phyloP scores from a whole-genome alignment of 1,284 basidiomycete species.

The Sporisorium iseilematis-ciliati region DNA sequence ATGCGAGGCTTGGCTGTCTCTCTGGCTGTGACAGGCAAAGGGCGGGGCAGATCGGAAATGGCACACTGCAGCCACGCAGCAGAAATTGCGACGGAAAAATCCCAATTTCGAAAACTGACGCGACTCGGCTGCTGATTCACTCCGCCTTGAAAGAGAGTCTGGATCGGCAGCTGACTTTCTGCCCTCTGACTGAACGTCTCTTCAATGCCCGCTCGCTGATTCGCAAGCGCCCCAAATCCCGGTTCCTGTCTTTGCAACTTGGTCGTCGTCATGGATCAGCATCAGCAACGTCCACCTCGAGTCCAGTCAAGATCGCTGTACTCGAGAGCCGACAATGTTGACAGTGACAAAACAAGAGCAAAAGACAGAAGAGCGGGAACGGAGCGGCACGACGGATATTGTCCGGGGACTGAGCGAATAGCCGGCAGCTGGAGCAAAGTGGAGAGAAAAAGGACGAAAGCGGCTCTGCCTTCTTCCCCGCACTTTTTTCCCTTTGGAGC shows the following conservation, averaged over 20 bases:
- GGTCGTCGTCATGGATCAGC: conserved; percentile 3
- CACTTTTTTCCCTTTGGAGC: conserved; percentile 1
- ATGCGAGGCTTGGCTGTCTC: background rate
- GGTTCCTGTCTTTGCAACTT: background rate
- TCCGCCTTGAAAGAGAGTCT: too few relatives aligned
- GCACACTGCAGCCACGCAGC: background rate
- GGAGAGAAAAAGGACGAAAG: conserved; percentile 2
- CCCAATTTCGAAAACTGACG: conserved; percentile 5
- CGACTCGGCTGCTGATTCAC: conserved; percentile 2
- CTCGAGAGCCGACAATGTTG: background rate
- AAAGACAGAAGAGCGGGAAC: background rate
- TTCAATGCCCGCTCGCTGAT: conserved; percentile 7
- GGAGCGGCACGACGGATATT: background rate
- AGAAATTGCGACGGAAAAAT: conserved; percentile 2
- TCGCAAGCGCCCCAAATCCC: background rate
- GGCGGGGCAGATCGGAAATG: conserved; percentile 39
- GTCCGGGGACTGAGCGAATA: background rate
- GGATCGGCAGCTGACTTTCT: background rate
- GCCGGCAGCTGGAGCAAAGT: background rate
- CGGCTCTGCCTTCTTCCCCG: conserved; percentile 11
- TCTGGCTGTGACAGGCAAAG: background rate
- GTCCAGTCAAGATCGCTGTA: background rate
- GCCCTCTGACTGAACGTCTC: background rate
- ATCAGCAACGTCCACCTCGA: background rate
- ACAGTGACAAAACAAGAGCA: background rate